Base-by-base conservation (phyloP, 208 protist genomes). In the Naegleria lovaniensis region DNA sequence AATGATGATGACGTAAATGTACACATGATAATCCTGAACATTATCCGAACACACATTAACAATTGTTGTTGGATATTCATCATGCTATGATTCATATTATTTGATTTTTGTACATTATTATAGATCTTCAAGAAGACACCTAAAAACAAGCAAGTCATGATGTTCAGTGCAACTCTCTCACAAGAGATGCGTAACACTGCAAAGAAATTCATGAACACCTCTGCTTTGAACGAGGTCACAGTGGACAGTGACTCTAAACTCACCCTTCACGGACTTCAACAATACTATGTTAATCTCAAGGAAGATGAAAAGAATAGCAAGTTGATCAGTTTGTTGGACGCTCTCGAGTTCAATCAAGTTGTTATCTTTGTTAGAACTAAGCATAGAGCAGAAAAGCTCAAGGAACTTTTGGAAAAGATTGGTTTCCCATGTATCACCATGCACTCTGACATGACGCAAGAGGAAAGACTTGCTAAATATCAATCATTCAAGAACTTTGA, bases 281-380 rank as follows among this genome's bases (percentile, higher is more conserved):
- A 99, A 95, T 99, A 99, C 95, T 99, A 97, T 93, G 95, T 99
- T 92, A 98, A 98, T 88, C 90, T 99, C 5, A 95, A 93, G 5
- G 98, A 99, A 94, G 92, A 94, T 9, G 94, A 99, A 93, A 99
- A 99, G 96, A 96, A 97, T 90, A 94, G 96, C 52, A 98, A 98
- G 93, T 96, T 99, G 15, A 96, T 96, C 79, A 98, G 99, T 84
- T 96, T 99, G 11, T 95, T 99, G 2, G 99, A 99, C 92, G 95
- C 95, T 6, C 96, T 99, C 39, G 97, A 99, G 92, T 99, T 99
- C 94, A 99, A 99, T 95, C 99, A 99, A 95, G 97, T 98, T n/a
- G 98, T 99, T 90, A 99, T 99, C 93, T 99, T 99, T 93, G 98
- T 99, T 39, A 97, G 95, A 91, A 96, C 94, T 5, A 96, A 97